Evolutionary conservation across 306 rosid genomes (phyloP).

Genomic region (Acacia crassicarpa): DNA sequence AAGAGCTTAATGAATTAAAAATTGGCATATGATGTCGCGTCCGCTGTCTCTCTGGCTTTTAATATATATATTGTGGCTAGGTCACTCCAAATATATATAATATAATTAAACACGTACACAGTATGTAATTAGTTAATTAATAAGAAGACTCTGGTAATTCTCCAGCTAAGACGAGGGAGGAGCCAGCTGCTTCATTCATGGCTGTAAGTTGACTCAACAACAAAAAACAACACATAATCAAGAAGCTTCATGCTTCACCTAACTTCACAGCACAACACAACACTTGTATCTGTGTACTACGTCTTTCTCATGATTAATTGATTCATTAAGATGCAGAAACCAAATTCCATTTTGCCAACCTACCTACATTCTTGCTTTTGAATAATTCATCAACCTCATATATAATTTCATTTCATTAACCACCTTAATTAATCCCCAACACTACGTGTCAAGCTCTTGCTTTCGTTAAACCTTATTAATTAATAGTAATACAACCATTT

Average conservation of each 20-base stretch:
- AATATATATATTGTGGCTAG: not conserved
- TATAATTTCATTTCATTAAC: not conserved
- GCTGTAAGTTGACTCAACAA: not conserved
- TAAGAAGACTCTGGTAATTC: not conserved
- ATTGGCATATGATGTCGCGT: not conserved
- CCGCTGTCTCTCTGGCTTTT: not conserved
- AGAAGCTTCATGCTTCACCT: not conserved
- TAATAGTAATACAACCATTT: not conserved
- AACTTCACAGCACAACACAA: not conserved
- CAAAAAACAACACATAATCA: not conserved
- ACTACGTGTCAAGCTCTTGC: not conserved
- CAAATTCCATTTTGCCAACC: not conserved
- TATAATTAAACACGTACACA: not conserved
- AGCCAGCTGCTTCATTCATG: not conserved
- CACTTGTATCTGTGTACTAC: not conserved
- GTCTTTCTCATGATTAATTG: not conserved
- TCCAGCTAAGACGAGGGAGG: not conserved
- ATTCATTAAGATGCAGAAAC: not conserved
- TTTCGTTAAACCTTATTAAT: not conserved
- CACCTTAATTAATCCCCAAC: not conserved
- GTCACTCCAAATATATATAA: not conserved
- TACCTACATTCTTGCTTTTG: not conserved
- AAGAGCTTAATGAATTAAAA: not conserved
- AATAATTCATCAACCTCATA: not conserved
- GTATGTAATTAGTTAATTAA: not conserved